phyloP scores from a whole-genome alignment of 2,329 filamentous ascomycete species.

The Ceratocystis colombiana region DNA sequence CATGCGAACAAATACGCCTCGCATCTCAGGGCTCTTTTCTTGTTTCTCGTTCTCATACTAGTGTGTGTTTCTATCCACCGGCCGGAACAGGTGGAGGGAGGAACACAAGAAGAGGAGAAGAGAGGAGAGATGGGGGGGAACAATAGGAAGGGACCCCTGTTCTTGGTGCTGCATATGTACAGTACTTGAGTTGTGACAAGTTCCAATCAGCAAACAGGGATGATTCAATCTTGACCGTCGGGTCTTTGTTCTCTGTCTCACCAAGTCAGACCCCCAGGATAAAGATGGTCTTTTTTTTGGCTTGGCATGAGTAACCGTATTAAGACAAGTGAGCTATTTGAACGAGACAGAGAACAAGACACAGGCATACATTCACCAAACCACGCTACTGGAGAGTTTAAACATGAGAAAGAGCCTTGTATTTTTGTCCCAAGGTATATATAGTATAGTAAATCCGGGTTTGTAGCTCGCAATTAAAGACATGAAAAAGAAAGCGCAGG shows the following conservation, averaged over 20 bases:
- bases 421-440: not conserved
- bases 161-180: not conserved
- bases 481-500: conserved; percentile 4
- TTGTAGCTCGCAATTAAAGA: conserved; percentile 10
- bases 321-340: conserved; percentile 3
- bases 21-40: too few species aligned
- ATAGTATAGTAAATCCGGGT: not conserved
- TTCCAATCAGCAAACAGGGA: not conserved
- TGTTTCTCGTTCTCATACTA: too few species aligned
- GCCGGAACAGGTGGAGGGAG: too few species aligned
- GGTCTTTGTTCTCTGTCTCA: not conserved
- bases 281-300: not conserved
- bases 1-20: too few species aligned
- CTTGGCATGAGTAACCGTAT: conserved; percentile 7
- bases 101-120: not conserved
- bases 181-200: not conserved
- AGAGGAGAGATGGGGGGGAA: too few species aligned
- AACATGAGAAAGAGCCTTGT: not conserved
- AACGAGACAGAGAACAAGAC: not conserved
- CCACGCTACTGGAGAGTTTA: not conserved
- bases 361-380: not conserved
- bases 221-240: not conserved
- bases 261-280: too few species aligned
- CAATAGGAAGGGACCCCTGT: not conserved
- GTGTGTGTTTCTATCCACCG: too few species aligned